phyloP scores from a whole-genome alignment of 345 rosid genomes.

The Toxicodendron radicans region DNA sequence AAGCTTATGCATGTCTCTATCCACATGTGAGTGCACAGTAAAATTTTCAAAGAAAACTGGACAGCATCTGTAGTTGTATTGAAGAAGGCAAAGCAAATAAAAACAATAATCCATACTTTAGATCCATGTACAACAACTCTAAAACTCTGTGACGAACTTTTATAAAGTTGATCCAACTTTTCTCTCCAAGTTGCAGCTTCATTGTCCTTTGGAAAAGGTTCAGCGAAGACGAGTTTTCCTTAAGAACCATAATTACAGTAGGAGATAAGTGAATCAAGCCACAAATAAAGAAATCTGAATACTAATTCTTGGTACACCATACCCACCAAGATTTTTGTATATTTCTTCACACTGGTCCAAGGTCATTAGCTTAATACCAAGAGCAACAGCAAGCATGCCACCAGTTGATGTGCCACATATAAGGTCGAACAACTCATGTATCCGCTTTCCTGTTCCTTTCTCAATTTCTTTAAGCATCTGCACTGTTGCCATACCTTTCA shows the following conservation, averaged over 20 bases:
- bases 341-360: conserved; percentile 91
- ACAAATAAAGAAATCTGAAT: conserved; percentile 7
- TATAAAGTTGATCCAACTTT: conserved; percentile 92
- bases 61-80: not conserved
- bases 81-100: conserved; percentile 11
- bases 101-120: conserved; percentile 54
- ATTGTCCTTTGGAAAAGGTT: conserved; percentile 88
- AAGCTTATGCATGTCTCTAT: not conserved
- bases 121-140: conserved; percentile 99
- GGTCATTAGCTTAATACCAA: conserved; percentile 89
- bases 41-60: conserved; percentile 10
- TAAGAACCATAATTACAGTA: conserved; percentile 26
- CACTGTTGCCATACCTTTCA: conserved; percentile 98
- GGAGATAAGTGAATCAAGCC: conserved; percentile 9
- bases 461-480: conserved; percentile 97
- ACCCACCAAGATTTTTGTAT: conserved; percentile 93
- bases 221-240: conserved; percentile 99
- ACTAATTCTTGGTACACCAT: conserved; percentile 7
- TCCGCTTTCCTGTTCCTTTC: conserved; percentile 90
- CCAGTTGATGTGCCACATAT: conserved; percentile 99
- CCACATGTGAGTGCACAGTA: not conserved
- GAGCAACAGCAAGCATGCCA: conserved; percentile 98
- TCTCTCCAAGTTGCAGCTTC: conserved; percentile 99
- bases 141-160: conserved; percentile 98
- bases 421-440: conserved; percentile 96